phyloP scores from a whole-genome alignment of 2,329 filamentous ascomycete species.

The Plenodomus tracheiphilus region DNA sequence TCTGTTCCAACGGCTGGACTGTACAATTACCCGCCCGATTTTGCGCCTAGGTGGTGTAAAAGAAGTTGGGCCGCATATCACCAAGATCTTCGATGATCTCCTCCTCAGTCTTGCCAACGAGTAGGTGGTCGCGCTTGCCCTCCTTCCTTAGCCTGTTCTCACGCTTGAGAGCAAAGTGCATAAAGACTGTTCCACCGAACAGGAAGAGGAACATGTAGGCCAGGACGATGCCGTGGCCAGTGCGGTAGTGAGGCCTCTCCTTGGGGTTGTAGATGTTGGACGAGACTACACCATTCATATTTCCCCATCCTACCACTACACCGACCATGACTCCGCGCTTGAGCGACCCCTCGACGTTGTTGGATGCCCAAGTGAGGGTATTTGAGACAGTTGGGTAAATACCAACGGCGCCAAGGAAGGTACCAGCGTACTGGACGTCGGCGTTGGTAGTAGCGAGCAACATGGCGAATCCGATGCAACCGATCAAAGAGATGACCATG shows the following conservation, averaged over 20 bases:
- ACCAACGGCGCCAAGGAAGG: slow-evolving; percentile 81
- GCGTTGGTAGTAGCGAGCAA: slow-evolving; percentile 67
- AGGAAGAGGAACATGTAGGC: slow-evolving; percentile 73
- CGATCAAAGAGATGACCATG: slow-evolving; percentile 69
- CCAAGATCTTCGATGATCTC: slow-evolving; percentile 71
- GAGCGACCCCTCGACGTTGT: slow-evolving; percentile 91
- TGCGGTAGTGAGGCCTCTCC: slow-evolving; percentile 66
- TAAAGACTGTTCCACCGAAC: slow-evolving; percentile 70
- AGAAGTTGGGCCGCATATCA: slow-evolving; percentile 69
- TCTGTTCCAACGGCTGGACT: background rate
- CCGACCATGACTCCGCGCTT: slow-evolving; percentile 88
- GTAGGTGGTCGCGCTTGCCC: slow-evolving; percentile 68
- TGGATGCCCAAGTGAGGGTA: slow-evolving; percentile 84
- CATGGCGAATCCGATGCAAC: slow-evolving; percentile 79
- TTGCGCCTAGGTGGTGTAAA: slow-evolving; percentile 62
- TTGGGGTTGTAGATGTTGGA: slow-evolving; percentile 74
- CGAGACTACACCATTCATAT: slow-evolving; percentile 83
- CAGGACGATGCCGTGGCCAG: slow-evolving; percentile 75
- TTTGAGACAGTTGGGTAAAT: slow-evolving; percentile 89
- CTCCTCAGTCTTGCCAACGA: slow-evolving; percentile 65
- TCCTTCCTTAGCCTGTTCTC: slow-evolving; percentile 70
- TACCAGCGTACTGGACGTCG: slow-evolving; percentile 77
- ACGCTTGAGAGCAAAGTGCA: slow-evolving; percentile 63
- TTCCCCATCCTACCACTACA: slow-evolving; percentile 88
- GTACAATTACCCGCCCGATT: background rate